phyloP scores from a whole-genome alignment of 1,139 yeast genomes.

The Yamadazyma aaseri region DNA sequence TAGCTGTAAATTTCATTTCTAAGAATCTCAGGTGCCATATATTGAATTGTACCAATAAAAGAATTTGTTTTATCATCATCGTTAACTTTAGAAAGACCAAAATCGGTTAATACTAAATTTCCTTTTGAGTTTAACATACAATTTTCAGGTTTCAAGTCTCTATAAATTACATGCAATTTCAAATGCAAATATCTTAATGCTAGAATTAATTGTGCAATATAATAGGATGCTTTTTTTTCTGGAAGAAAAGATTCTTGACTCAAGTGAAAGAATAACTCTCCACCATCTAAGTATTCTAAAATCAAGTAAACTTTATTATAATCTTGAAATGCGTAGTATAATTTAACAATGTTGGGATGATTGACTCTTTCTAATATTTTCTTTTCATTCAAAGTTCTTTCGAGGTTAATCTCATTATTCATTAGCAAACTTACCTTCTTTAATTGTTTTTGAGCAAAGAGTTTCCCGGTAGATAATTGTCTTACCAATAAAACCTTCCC shows the following conservation, averaged over 20 bases:
- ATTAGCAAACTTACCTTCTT: slow-evolving; percentile 61
- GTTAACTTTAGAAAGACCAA: slow-evolving; percentile 83
- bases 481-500: slow-evolving; percentile 84
- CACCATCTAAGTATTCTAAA: slow-evolving; percentile 88
- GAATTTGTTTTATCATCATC: slow-evolving; percentile 58
- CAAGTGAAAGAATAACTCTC: slow-evolving; percentile 85
- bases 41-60: slow-evolving; percentile 91
- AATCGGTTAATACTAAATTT: slow-evolving; percentile 83
- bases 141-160: slow-evolving; percentile 93
- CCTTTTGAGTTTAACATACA: slow-evolving; percentile 81
- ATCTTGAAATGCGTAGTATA: slow-evolving; percentile 90
- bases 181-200: slow-evolving; percentile 78
- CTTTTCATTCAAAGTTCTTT: slow-evolving; percentile 42
- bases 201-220: slow-evolving; percentile 82
- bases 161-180: slow-evolving; percentile 76
- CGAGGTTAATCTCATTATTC: slow-evolving; percentile 40
- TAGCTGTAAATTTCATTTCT: slow-evolving; percentile 83
- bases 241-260: slow-evolving; percentile 50
- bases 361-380: slow-evolving; percentile 45
- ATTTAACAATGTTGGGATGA: slow-evolving; percentile 86
- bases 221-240: slow-evolving; percentile 77
- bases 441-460: slow-evolving; percentile 88
- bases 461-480: slow-evolving; percentile 59
- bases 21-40: slow-evolving; percentile 94
- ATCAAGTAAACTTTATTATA: slow-evolving; percentile 73